Base-by-base conservation (phyloP, 768 basidiomycete species). In the Filobasidium wieringae region DNA sequence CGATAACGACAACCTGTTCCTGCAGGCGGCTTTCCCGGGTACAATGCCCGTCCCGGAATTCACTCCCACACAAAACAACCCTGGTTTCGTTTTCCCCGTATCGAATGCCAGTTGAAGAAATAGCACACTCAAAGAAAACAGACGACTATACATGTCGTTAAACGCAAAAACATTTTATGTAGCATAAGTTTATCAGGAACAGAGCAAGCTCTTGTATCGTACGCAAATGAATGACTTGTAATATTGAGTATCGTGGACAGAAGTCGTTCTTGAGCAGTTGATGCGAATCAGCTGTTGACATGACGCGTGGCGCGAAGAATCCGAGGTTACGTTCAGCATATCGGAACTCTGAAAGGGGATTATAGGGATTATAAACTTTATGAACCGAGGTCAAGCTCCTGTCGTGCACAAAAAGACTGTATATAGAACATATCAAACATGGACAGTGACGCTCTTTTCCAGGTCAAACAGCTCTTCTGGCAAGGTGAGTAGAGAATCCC, bases 401-500 rank as follows among this genome's bases (percentile, higher is more conserved):
- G 36, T 37, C 11, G 9, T 37, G 11, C n/a, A n/a, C n/a, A n/a
- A n/a, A n/a, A n/a, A n/a, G 36, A 9, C n/a, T 37, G 36, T 9
- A 37, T 37, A 37, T 9, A 9, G 11, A n/a, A n/a, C 9, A 37
- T 37, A 7, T 7, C 5, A 19, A 47, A 47, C n/a, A 73, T 73
- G 72, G 72, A 73, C 49, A 62, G 67, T 34, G 72, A 73, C 62
- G 67, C 72, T 9, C 68, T 75, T 32, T 74, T 68, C 50, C 70
- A 72, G 63, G 68, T 75, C 49, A 70, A 74, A 58, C 67, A 72
- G 55, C 69, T 74, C 15, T 74, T 75, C 61, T 71, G 72, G 59
- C 72, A 73, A 34, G 70, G 74, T 71, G 19, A 59, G 69, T 57
- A 26, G n/a, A 34, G 36, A 7, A 37, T 26, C 29, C 5, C 1